Evolutionary conservation across 495 filamentous ascomycete genomes (phyloP), one percentile per base, ranked within the genome.

Genomic region (Talaromyces wortmannii): DNA sequence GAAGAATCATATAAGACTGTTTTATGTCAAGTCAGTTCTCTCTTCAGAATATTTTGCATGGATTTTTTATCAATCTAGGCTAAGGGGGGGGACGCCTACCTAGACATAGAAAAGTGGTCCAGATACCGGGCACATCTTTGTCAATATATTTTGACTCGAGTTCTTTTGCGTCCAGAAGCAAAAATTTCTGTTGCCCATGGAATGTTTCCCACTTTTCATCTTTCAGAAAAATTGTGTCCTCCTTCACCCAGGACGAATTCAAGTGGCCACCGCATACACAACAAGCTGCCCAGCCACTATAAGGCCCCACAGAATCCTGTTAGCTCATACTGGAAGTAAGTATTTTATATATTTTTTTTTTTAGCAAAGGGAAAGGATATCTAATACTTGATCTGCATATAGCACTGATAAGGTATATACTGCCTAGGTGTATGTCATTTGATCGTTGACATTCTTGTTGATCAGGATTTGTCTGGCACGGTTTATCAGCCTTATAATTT

Each of bases 1-100:
- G 44, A 45, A 45, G 15, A n/a, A 45, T 45, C 44, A 45, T 45
- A 45, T 45, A 45, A 45, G n/a, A 45, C 44, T 45, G 44, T 45
- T 7, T 45, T 6, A 45, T 13, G 7, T 5, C 44, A 45, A 7
- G 44, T 45, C 44, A 45, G 44, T 45, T 7, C n/a, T 45, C n/a
- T 17, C 11, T 45, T 17, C 16, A 45, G 44, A 45, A n/a, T 6
- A 45, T 45, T 45, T 5, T 45, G 44, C 44, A 45, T 36, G 12
- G 12, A 36, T 36, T 36, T 36, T 12, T 12, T 36, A 6, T 36
- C 12, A 5, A 45, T 45, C 11, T n/a, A 15, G 16, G 15, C 44
- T 17, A 45, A 5, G n/a, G 12, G 16, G 44, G 44, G 15, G 44
- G 16, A 17, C 44, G 44, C 44, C n/a, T 45, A 45, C 44, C 15